Base-by-base conservation (phyloP, 2,329 filamentous ascomycete species). In the Calonectria multiphialidica region DNA sequence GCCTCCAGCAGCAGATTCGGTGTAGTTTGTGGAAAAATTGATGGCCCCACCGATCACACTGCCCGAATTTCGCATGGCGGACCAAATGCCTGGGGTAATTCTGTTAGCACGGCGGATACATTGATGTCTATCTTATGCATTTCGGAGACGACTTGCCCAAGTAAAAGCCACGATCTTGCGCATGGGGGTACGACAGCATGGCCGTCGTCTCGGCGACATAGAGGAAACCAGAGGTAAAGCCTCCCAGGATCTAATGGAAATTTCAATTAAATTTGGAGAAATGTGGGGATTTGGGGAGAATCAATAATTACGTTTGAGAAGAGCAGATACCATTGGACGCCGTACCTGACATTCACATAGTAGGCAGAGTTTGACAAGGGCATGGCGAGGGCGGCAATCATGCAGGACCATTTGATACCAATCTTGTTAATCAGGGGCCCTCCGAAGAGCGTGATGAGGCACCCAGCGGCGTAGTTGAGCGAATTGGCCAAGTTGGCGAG, bases 351-450 rank as follows among this genome's bases (percentile, higher is more conserved):
- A 49, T 75, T 82, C 42, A 79, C 78, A 63, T 83, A 83, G 66
- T 82, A 83, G 15, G 80, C 80, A 16, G 81, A 83, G 1, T 82
- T 82, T 0, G 76, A 75, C 47, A 84, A 72, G 1, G 83, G 83
- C 63, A 84, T 81, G 1, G 79, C 71, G 2, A 81, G 15, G 9
- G 81, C 81, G 8, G 82, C 83, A 47, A 84, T 81, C 37, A 84
- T 73, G 74, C 83, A 84, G 4, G 80, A 78, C 78, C 80, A 82
- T 57, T 81, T 82, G 67, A 84, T 84, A 16, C 83, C 83, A 9
- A 84, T 66, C 63, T 83, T 84, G 73, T 83, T 84, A 73, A 84
- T 84, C 61, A 84, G 66, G 1, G 83, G 83, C 0, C 83, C 83
- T 23, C 83, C 83, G 10, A 82, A 79, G 18, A 72, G 70, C 21